Evolutionary conservation across 2,329 filamentous ascomycete species (phyloP).

Genomic region (Phialocephala sp.): DNA sequence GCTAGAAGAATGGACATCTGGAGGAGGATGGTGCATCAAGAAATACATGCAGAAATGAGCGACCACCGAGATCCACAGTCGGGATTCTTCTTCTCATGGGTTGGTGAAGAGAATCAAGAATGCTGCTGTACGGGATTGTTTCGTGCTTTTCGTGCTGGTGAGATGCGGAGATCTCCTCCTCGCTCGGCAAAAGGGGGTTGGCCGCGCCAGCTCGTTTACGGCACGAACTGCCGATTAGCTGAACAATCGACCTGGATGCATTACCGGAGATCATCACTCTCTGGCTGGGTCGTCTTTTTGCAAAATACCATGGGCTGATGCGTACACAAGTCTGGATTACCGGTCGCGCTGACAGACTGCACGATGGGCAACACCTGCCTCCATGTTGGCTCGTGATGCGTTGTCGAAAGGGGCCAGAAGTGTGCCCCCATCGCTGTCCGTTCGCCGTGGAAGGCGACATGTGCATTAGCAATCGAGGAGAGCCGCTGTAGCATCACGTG

Average conservation of each 20-base stretch:
- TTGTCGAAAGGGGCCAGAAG: background rate
- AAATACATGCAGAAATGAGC: too few species aligned
- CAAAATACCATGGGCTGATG: background rate
- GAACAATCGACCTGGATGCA: background rate
- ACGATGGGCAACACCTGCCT: background rate
- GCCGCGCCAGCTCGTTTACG: constrained; percentile 9
- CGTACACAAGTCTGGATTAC: background rate
- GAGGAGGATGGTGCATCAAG: too few species aligned
- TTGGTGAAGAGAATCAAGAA: too few species aligned
- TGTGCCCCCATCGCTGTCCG: too few species aligned
- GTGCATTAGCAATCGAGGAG: background rate
- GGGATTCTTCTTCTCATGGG: too few species aligned
- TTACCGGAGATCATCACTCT: background rate
- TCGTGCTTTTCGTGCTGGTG: too few species aligned
- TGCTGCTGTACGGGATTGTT: too few species aligned
- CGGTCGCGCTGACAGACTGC: background rate
- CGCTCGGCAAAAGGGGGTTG: background rate
- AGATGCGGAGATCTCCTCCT: background rate
- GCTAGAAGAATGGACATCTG: too few species aligned
- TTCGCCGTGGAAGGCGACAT: background rate
- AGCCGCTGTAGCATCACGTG: background rate
- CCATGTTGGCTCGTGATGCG: background rate
- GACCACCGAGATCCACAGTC: too few species aligned
- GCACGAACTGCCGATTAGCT: constrained; percentile 1
- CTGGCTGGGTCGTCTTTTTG: background rate